A percentile compares a stretch with the other conserved stretches of the same genome.
Evolutionary conservation across 306 rosid species (phyloP).

Genomic region (Vigna trinervia): DNA sequence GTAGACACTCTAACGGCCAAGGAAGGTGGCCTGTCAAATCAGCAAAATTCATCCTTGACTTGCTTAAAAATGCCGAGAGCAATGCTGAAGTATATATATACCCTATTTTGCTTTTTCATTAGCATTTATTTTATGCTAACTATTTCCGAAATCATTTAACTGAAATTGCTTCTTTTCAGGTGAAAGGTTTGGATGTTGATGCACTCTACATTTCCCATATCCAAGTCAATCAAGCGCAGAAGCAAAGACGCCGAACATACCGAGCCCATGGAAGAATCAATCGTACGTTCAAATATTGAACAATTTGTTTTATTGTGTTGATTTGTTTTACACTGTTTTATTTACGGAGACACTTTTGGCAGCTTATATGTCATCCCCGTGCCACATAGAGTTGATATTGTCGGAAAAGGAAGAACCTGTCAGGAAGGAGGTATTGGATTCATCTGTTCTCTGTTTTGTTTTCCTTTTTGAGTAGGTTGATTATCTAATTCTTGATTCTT

Average conservation of each 20-base stretch:
- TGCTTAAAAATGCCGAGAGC: constrained; percentile 96
- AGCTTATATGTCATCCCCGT: constrained; percentile 97
- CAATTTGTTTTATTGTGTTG: neutral
- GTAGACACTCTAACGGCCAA: constrained; percentile 92
- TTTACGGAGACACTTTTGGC: constrained; percentile 28
- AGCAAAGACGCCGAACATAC: constrained; percentile 92
- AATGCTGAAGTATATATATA: constrained; percentile 74
- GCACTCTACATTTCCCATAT: constrained; percentile 72
- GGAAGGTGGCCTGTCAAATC: constrained; percentile 98
- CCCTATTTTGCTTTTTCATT: neutral
- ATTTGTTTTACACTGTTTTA: neutral
- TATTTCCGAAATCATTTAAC: neutral
- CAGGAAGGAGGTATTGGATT: constrained; percentile 75
- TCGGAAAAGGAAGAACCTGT: constrained; percentile 95
- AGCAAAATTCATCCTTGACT: constrained; percentile 78
- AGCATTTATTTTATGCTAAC: neutral
- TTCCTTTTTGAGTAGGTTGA: neutral
- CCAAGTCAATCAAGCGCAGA: constrained; percentile 94
- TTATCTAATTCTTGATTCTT: neutral
- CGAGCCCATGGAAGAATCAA: constrained; percentile 97
- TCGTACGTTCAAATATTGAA: constrained; percentile 51
- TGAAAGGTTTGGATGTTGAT: constrained; percentile 93
- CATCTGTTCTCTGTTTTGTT: neutral
- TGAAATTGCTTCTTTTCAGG: constrained; percentile 47
- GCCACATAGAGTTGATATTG: constrained; percentile 84